These are phyloP conservation scores for Rhynchospora pubera DNA, from an alignment of 176 grass and related monocot genomes.

Conservation along the genomic window DNA sequence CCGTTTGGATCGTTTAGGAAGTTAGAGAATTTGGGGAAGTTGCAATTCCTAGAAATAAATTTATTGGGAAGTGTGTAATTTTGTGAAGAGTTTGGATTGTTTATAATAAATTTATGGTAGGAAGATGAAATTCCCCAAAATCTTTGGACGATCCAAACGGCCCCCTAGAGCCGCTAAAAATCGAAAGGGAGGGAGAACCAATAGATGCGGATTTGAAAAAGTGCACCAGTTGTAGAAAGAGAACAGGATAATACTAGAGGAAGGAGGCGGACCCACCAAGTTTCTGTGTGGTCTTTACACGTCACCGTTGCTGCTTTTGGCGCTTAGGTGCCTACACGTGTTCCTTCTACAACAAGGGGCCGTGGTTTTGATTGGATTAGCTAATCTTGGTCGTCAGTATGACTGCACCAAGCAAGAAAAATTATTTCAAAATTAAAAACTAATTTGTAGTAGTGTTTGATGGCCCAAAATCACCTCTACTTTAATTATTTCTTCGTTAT, in stretches of 20 bases:
- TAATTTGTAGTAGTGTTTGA: not conserved
- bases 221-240: not conserved
- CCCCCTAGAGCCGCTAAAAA: conserved; percentile 5
- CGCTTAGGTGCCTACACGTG: not conserved
- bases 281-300: conserved; percentile 15
- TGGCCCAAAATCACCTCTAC: not conserved
- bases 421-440: conserved; percentile 20
- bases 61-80: no score
- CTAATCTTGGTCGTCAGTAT: not conserved
- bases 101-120: no score
- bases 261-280: not conserved
- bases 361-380: not conserved
- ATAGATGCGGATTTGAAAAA: conserved; percentile 24
- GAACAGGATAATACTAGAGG: not conserved
- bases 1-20: no score
- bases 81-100: no score
- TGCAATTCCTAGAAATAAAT: no score
- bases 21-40: no score
- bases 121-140: no score
- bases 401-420: not conserved
- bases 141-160: no score
- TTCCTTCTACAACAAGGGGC: not conserved
- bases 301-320: not conserved
- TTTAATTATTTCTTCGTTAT: no score
- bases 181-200: not conserved